Percentiles rank a stretch among this genome's conserved stretches.
These are phyloP conservation scores for Globisporangium cystogenes DNA, from an alignment of 352 stramenopile species.

Conservation along the genomic window DNA sequence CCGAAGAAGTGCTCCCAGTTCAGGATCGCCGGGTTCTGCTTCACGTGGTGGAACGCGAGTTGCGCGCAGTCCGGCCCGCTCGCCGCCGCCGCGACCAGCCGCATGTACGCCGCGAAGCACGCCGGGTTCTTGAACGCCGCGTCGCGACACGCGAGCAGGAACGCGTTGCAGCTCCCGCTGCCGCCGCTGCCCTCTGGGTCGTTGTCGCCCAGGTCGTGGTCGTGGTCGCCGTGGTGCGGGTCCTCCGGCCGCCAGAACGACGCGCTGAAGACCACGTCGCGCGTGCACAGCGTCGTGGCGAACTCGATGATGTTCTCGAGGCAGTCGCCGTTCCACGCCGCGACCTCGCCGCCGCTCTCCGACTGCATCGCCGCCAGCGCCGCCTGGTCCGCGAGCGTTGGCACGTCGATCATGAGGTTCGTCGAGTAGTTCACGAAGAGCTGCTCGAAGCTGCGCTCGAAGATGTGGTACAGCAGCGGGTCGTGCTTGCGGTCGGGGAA, in stretches of 20 bases:
- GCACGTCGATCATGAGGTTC: constrained; percentile 75
- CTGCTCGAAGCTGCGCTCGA: constrained; percentile 63
- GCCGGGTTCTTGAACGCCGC: constrained; percentile 71
- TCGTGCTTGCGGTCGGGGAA: constrained; percentile 69
- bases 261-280: constrained; percentile 46
- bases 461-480: constrained; percentile 61
- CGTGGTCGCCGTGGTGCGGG: constrained; percentile 6
- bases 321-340: constrained; percentile 64
- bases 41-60: constrained; percentile 80
- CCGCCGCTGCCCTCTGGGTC: constrained; percentile 23
- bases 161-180: constrained; percentile 48
- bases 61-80: constrained; percentile 67
- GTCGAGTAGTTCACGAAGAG: constrained; percentile 70
- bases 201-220: constrained; percentile 31
- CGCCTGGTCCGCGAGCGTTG: constrained; percentile 63
- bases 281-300: constrained; percentile 51
- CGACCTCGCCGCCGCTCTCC: constrained; percentile 48
- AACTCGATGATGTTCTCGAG: constrained; percentile 78
- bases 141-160: constrained; percentile 64
- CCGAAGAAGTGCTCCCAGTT: constrained; percentile 84
- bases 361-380: constrained; percentile 60
- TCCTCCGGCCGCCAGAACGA: constrained; percentile 59
- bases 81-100: constrained; percentile 59
- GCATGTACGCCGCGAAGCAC: constrained; percentile 70
- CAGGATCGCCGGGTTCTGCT: constrained; percentile 73